Base-by-base conservation (phyloP, 2,329 filamentous ascomycete species). In the Trichoderma pleuroti region DNA sequence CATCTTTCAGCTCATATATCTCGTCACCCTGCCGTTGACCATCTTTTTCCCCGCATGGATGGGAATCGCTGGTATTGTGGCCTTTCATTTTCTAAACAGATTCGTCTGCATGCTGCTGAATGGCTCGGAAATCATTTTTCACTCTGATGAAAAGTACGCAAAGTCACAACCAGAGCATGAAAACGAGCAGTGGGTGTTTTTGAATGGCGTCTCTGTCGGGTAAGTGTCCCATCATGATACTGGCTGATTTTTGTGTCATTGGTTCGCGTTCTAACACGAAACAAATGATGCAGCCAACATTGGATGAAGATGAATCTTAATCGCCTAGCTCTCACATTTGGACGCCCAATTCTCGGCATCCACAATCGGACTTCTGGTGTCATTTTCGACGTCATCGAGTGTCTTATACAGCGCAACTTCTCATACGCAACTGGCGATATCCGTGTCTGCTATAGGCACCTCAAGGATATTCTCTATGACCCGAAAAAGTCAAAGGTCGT, bases 331-430 rank as follows among this genome's bases (percentile, higher is more conserved):
- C 79, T 90, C 60, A 93, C 90, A 0, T 95, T 95, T 77, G 87
- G 89, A 42, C 87, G 92, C 2, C 90, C 88, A 0, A 81, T 95
- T 5, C 83, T 89, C 1, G 92, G 92, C 30, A 88, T 95, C 14
- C 93, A 94, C 75, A 95, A 94, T 77, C 86, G 85, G 72, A 95
- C 92, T 73, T 88, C 83, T 1, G 93, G 93, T 2, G 86, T 94
- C 61, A 77, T 94, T 18, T 93, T 94, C 73, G 93, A 96, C 75
- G 83, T 94, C 1, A 79, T 94, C 30, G 90, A 96, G 79, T 94
- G 92, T 74, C 82, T 96, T 12, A 83, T 95, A 72, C 92, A 96
- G 78, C 88, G 93, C 52, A 91, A 91, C 77, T 90, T 94, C 74
- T 84, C 84, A 70, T 94, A 93, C 76, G 89, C 90, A 1, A 95